phyloP scores from a whole-genome alignment of 2,329 filamentous ascomycete species.

The Colletotrichum phormii region DNA sequence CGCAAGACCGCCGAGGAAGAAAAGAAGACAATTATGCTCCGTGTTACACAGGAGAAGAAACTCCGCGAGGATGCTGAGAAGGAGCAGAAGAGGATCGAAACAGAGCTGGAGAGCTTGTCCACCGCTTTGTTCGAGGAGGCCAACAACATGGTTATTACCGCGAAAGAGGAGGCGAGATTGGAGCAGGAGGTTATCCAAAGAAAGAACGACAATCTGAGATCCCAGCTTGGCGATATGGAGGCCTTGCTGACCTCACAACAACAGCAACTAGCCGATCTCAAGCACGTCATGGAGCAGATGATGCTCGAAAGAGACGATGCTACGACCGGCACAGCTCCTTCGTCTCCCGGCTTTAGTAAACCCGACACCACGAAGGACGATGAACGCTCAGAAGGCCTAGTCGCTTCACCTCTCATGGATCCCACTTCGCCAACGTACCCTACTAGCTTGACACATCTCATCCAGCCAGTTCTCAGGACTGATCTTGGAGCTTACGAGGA shows the following conservation, averaged over 20 bases:
- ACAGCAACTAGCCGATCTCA: constrained; percentile 91
- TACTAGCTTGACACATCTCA: constrained; percentile 82
- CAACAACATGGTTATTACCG: constrained; percentile 96
- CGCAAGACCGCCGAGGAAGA: constrained; percentile 81
- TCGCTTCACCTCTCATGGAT: constrained; percentile 54
- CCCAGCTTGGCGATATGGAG: constrained; percentile 89
- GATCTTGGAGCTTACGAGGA: constrained; percentile 87
- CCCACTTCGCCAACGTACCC: constrained; percentile 66
- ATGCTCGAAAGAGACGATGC: constrained; percentile 78
- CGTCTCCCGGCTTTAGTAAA: constrained; percentile 81
- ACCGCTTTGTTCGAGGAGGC: constrained; percentile 97
- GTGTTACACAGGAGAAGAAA: constrained; percentile 73
- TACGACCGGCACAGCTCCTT: constrained; percentile 78
- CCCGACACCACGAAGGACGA: constrained; percentile 68
- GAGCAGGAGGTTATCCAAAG: constrained; percentile 85
- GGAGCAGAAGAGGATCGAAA: constrained; percentile 90
- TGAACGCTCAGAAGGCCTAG: constrained; percentile 50
- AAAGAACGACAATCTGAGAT: constrained; percentile 87
- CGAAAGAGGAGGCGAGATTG: constrained; percentile 87
- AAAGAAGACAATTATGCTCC: constrained; percentile 68
- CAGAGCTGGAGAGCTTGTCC: constrained; percentile 90
- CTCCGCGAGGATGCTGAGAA: constrained; percentile 75
- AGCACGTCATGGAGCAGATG: constrained; percentile 92
- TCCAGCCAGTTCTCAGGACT: constrained; percentile 85
- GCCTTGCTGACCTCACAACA: constrained; percentile 88